phyloP scores from a whole-genome alignment of 345 rosid genomes.

The Erucastrum elatum region DNA sequence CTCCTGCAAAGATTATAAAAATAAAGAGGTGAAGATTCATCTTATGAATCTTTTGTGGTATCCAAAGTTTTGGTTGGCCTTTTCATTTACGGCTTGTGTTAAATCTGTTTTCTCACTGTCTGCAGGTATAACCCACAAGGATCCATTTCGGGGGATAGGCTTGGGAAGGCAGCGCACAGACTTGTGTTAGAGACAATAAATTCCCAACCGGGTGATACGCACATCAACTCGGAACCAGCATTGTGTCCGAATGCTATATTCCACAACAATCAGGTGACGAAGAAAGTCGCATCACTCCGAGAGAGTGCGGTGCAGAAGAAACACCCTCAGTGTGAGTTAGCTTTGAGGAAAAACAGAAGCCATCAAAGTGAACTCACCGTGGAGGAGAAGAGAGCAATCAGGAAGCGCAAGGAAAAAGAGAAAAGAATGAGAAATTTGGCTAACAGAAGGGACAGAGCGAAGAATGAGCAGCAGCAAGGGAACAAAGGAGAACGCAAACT shows the following conservation, averaged over 20 bases:
- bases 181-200: constrained; percentile 68
- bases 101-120: constrained; percentile 12
- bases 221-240: constrained; percentile 3
- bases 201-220: constrained; percentile 36
- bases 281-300: not conserved
- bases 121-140: constrained; percentile 69
- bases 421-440: not conserved
- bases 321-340: not conserved
- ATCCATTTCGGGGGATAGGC: constrained; percentile 57
- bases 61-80: not conserved
- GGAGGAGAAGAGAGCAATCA: not conserved
- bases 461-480: not conserved
- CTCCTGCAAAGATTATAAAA: constrained; percentile 23
- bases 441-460: not conserved
- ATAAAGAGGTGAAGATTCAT: constrained; percentile 39
- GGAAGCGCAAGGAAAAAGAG: not conserved
- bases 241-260: constrained; percentile 27
- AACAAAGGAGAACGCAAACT: not conserved
- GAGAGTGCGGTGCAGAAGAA: not conserved
- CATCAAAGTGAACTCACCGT: not conserved
- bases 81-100: not conserved
- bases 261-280: constrained; percentile 4
- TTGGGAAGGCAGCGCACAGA: constrained; percentile 72
- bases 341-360: not conserved
- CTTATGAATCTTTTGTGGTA: constrained; percentile 36